Evolutionary conservation across 306 rosid species (phyloP), one percentile per base, ranked within the genome.

Genomic region (Trifolium pratense): DNA sequence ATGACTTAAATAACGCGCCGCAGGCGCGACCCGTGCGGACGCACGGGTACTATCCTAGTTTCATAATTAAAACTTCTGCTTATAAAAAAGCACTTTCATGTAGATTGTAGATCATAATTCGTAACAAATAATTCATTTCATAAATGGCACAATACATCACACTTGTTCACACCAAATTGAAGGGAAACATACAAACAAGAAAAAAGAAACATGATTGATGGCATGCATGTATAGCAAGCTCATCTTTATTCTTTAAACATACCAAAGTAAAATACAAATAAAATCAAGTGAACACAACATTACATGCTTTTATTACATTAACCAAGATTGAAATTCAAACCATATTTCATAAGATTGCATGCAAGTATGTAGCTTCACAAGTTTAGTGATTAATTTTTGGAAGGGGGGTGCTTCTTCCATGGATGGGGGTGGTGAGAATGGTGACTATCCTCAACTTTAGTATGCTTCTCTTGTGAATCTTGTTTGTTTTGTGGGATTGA

Each of bases 341-440:
- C 55, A 48, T 15, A 43, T 43, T 13, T 13, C 49, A 13, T 15
- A 13, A 43, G 2, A 43, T 43, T 43, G 49, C 49, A 43, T 43
- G 49, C 49, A 43, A 15, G 49, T 43, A 16, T 12, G 13, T 13
- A 43, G 21, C 3, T 55, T 55, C 61, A 55, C 9, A 55, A 5
- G 32, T 42, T 42, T 42, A n/a, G 1, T 48, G 2, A 21, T 55
- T 49, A 69, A 43, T 52, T 52, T 70, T 48, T 32, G 0, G 9
- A 56, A 18, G 75, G 75, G 5, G 75, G 75, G 8, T 71, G 34
- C n/a, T 36, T 53, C 75, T 53, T 70, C 4, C 6, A 0, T 3
- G 65, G 65, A 53, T 7, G 23, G 65, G 26, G 4, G 3, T 29
- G 3, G 21, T 46, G 17, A 29, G 32, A 29, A 29, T 29, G 6